These are phyloP conservation scores for Aspergillus kassunensis DNA, from an alignment of 495 filamentous ascomycete species.

Conservation along the genomic window DNA sequence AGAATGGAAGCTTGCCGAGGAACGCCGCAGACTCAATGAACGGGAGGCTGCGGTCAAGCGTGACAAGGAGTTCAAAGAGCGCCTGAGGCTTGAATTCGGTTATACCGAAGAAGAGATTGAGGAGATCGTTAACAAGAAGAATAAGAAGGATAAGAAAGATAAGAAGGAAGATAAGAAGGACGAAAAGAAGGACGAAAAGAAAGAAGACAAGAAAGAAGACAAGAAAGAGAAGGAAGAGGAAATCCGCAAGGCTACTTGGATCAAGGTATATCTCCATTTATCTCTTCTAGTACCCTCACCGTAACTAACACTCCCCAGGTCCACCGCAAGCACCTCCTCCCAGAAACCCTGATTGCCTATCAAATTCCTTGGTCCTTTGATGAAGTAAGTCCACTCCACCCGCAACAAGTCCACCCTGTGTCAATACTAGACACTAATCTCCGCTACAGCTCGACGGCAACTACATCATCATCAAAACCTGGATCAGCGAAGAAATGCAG, in stretches of 20 bases:
- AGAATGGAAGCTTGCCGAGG: constrained; percentile 56
- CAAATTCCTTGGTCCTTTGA: constrained; percentile 50
- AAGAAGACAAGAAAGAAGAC: constrained; percentile 45
- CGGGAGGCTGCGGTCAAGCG: constrained; percentile 35
- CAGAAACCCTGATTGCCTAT: constrained; percentile 45
- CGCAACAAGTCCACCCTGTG: not conserved
- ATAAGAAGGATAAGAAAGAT: constrained; percentile 49
- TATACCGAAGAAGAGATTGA: constrained; percentile 49
- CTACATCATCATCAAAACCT: constrained; percentile 72
- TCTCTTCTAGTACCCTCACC: not conserved
- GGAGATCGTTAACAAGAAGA: constrained; percentile 52
- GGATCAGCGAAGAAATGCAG: constrained; percentile 69
- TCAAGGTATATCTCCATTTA: constrained; percentile 37
- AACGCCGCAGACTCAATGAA: constrained; percentile 24
- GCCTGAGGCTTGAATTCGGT: constrained; percentile 35
- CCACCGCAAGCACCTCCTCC: constrained; percentile 47
- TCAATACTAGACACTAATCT: not conserved
- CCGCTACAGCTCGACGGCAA: constrained; percentile 46
- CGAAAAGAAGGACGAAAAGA: constrained; percentile 44
- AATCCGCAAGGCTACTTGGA: constrained; percentile 40
- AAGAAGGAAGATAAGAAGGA: constrained; percentile 42
- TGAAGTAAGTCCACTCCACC: constrained; percentile 31
- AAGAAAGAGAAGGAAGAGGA: constrained; percentile 31
- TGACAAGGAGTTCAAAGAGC: constrained; percentile 47
- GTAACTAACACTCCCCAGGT: constrained; percentile 25